Conservation (phyloP, 108 stramenopile species). For the Cyclotella cryptica region DNA sequence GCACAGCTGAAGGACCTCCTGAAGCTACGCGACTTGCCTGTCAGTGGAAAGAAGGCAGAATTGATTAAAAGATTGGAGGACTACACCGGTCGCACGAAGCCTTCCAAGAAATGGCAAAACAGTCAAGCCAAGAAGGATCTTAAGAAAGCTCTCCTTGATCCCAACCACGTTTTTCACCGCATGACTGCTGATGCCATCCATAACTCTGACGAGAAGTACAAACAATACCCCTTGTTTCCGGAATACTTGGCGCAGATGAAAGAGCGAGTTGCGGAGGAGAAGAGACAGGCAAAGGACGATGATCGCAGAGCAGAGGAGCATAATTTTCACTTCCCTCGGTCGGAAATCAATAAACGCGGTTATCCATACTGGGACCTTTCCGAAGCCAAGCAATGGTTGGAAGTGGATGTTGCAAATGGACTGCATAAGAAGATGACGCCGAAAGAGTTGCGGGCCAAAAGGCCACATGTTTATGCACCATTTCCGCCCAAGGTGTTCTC, state of each 20-base stretch:
- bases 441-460: no score
- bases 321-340: no score
- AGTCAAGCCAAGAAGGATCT: slow-evolving; percentile 30
- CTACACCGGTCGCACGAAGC: slow-evolving; percentile 5
- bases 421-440: no score
- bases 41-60: slow-evolving; percentile 14
- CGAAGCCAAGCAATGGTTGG: no score
- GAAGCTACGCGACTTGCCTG: slow-evolving; percentile 1
- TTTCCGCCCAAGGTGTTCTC: no score
- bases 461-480: no score
- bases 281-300: not conserved
- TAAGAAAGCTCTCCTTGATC: slow-evolving; percentile 29
- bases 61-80: not conserved
- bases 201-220: slow-evolving; percentile 14
- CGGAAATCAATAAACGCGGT: no score
- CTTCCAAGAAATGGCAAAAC: slow-evolving; percentile 22
- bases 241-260: slow-evolving; percentile 15
- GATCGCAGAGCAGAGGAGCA: no score
- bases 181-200: slow-evolving; percentile 19
- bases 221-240: slow-evolving; percentile 27
- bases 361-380: no score
- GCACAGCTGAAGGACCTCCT: slow-evolving; percentile 3
- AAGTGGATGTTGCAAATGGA: no score
- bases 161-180: slow-evolving; percentile 1
- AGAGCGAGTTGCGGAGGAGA: slow-evolving; percentile 3